phyloP scores from a whole-genome alignment of 2,329 filamentous ascomycete species.

The Corynespora cassiicola region DNA sequence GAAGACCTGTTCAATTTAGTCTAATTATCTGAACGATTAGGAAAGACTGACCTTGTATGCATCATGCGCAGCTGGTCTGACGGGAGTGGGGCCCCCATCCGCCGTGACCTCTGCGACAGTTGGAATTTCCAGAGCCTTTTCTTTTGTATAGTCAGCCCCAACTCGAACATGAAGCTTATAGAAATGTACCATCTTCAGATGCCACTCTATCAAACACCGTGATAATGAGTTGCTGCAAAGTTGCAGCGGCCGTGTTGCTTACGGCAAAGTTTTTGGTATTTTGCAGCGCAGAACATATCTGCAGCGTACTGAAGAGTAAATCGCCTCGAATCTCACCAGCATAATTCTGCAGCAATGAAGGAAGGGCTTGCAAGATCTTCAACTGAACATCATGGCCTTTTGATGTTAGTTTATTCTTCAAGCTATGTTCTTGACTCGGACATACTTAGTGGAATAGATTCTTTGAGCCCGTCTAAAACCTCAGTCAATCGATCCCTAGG shows the following conservation, averaged over 20 bases:
- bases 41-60: constrained; percentile 69
- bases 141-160: constrained; percentile 23
- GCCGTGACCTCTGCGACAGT: constrained; percentile 71
- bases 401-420: constrained; percentile 16
- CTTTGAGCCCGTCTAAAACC: constrained; percentile 84
- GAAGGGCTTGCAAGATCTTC: constrained; percentile 91
- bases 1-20: constrained; percentile 66
- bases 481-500: constrained; percentile 81
- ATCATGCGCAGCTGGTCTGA: constrained; percentile 81
- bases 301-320: constrained; percentile 79
- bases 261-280: constrained; percentile 92
- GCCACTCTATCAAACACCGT: constrained; percentile 92
- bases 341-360: constrained; percentile 90
- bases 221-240: constrained; percentile 90
- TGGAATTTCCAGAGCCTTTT: constrained; percentile 57
- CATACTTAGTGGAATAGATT: constrained; percentile 76
- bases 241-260: constrained; percentile 95
- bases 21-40: constrained; percentile 1
- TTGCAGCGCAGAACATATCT: constrained; percentile 91
- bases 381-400: constrained; percentile 84
- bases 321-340: constrained; percentile 80
- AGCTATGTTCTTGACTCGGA: neutral
- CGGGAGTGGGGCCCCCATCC: constrained; percentile 68
- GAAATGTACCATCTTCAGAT: constrained; percentile 73
- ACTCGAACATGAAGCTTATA: neutral